Evolutionary conservation across 2,329 filamentous ascomycete species (phyloP), one percentile per base, ranked within the genome.

Genomic region (Exophiala lecanii-corni): DNA sequence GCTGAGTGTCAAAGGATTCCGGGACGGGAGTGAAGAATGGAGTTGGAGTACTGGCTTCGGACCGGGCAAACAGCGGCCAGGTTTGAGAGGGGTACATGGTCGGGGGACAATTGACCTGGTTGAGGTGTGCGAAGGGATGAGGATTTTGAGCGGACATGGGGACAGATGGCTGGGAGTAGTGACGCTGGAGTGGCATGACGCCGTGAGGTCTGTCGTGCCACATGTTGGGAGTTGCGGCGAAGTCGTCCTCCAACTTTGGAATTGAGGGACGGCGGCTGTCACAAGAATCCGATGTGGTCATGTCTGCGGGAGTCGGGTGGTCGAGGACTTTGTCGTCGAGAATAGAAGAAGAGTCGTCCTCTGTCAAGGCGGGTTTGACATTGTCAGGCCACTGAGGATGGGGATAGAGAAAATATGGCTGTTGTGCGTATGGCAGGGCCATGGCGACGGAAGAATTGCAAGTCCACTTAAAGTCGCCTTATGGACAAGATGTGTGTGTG

Each of bases 11-110:
- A 57, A 72, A 72, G 36, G 76, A 72, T 28, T 69, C 63, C 23
- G 70, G 66, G 57, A 76, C 78, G 34, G 80, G 76, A 57, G 86
- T 82, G 57, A 86, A 85, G 40, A 79, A 72, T 49, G 79, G 81
- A 49, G 88, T 79, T 12, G 85, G 84, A 5, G 86, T 91, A 63
- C 80, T 83, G 50, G 86, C 78, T 39, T 80, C 84, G 18, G 84
- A 85, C 56, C 71, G 72, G 38, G 74, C 75, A 55, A 79, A 75
- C 61, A 82, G 74, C 37, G 79, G 70, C 84, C 85, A 89, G 49
- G 71, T 60, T 39, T 67, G 62, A 36, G 71, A 69, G 54, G 74
- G 72, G 44, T 64, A 65, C 51, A 74, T 60, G 58, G 65, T 55
- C 9, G 58, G 47, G 45, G 58, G 59, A 49, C 67, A 63, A 50